Evolutionary conservation across 768 basidiomycete species (phyloP), one percentile per base, ranked within the genome.

Genomic region (Jaapia argillacea): DNA sequence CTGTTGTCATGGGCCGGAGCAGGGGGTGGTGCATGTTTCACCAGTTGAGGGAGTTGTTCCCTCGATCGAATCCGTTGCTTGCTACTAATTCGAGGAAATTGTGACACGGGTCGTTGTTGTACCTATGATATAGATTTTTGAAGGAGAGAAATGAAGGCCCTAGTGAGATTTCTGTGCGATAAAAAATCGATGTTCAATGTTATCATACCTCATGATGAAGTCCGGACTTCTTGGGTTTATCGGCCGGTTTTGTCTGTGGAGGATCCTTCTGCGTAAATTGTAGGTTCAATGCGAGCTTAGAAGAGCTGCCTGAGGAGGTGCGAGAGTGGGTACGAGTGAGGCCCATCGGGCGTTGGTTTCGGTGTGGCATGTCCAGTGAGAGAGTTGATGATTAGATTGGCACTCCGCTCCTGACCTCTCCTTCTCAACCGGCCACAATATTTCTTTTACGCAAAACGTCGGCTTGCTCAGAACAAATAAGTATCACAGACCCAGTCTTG

Each of bases 211-310:
- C 75, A 54, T 68, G 61, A 40, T 48, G 54, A 49, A 57, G 47
- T 10, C 56, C 58, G 43, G 58, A 61, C 63, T 74, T 79, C 67
- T 72, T 79, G 28, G 58, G 47, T 62, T 72, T 78, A 49, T 79
- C 75, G n/a, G 60, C 40, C 37, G 20, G 7, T 21, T 66, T 65
- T 57, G 68, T 70, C 43, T 59, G 61, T 5, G 58, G 58, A 3
- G 54, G 54, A 22, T 83, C 81, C 51, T 79, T 81, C 64, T 81
- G 77, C 0, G 84, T 84, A 45, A 85, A 68, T 36, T 81, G 80
- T 12, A 85, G 68, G 54, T 75, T 82, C 41, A 74, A 52, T 14
- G 69, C 71, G 14, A 79, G 59, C 56, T 74, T 80, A 14, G 77
- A 73, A 26, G 72, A 68, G 20, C 66, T 62, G 4, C 60, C 57